Evolutionary conservation across 495 filamentous ascomycete species (phyloP), one percentile per base, ranked within the genome.

Genomic region (Penicillium roqueforti): DNA sequence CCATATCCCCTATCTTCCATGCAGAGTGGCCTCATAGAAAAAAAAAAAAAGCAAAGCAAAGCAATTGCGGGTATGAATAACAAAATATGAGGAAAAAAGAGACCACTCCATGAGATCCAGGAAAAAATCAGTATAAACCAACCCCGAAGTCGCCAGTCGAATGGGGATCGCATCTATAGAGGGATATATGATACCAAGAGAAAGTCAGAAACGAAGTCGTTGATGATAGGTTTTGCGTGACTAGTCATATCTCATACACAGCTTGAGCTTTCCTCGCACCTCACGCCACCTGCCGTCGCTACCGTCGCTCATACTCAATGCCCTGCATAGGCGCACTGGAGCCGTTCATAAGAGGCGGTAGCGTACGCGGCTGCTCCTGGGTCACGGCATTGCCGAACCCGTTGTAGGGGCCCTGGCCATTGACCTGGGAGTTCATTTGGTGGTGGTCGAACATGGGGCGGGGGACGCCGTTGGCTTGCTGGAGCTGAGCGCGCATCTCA

Each of bases 261-360:
- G 31, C n/a, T 39, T 36, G 14, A 8, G n/a, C n/a, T 16, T 36
- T 32, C 44, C 41, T 50, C 32, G 31, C 8, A 47, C 26, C 25
- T 13, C 28, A 31, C 25, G 4, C 25, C 25, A 28, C 6, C 7
- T 20, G 36, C 40, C 28, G n/a, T n/a, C n/a, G 25, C 54, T 68
- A 78, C 36, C 76, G 70, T 55, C 74, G 69, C 46, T 78, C 77
- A 47, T 82, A 82, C 58, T 82, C 78, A 13, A 82, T 75, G 20
- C 79, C 79, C 62, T 82, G 79, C 79, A 82, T 82, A 16, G 75
- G 70, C n/a, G 77, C 76, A 10, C 68, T 66, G 1, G 74, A 72
- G 2, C 77, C 75, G 55, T 77, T 80, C 62, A 76, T 73, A 16
- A 80, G 67, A 4, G 79, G 77, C 19, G 77, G 76, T n/a, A 80